Evolutionary conservation across 2,329 filamentous ascomycete genomes (phyloP).

Genomic region (Trichophyton simii): DNA sequence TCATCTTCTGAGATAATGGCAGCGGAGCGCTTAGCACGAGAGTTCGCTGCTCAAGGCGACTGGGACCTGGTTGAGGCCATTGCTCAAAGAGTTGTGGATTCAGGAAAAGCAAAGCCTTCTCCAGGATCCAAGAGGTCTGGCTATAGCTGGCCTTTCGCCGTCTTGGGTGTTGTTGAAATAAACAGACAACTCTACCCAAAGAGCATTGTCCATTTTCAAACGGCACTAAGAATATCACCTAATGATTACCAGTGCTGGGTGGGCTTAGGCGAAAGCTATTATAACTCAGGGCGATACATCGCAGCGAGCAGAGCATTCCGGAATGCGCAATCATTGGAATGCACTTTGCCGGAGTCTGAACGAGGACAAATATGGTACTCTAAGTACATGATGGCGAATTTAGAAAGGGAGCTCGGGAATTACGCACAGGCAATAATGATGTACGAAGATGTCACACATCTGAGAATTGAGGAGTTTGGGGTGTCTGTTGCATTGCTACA

Average conservation of each 20-base stretch:
- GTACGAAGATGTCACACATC: constrained; percentile 59
- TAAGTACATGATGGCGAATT: constrained; percentile 91
- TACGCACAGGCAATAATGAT: constrained; percentile 69
- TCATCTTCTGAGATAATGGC: constrained; percentile 76
- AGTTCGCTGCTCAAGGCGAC: constrained; percentile 79
- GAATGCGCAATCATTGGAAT: constrained; percentile 67
- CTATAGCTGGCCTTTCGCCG: constrained; percentile 91
- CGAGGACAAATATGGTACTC: constrained; percentile 79
- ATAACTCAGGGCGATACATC: constrained; percentile 83
- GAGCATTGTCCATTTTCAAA: constrained; percentile 83
- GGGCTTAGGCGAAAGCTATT: constrained; percentile 91
- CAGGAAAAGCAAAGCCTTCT: constrained; percentile 79
- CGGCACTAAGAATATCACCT: constrained; percentile 70
- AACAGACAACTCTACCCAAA: constrained; percentile 85
- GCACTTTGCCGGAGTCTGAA: constrained; percentile 42
- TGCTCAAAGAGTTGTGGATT: constrained; percentile 79
- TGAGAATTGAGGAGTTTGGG: constrained; percentile 64
- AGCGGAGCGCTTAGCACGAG: constrained; percentile 71
- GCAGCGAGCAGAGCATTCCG: constrained; percentile 87
- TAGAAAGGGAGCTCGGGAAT: constrained; percentile 82
- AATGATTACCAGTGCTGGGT: constrained; percentile 93
- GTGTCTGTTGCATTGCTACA: constrained; percentile 80
- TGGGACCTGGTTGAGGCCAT: constrained; percentile 96
- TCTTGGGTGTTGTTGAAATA: constrained; percentile 83
- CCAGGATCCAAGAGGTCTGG: constrained; percentile 89